Conservation (phyloP, 768 basidiomycete genomes). For the Rhizopogon roseolus region DNA sequence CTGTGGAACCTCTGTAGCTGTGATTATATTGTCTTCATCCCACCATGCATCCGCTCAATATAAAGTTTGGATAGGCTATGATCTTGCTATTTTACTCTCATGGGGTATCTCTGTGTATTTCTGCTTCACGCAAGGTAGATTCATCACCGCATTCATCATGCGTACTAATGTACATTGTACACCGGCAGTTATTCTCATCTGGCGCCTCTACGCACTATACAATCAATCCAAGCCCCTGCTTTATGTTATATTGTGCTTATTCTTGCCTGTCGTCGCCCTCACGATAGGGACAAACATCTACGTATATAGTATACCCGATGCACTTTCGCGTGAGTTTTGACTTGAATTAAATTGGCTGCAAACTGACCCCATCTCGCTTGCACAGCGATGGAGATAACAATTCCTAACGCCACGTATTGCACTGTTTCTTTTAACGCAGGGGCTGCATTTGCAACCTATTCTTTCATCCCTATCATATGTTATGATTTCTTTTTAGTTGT, state of each 20-base stretch:
- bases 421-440: neutral
- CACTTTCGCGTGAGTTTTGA: neutral
- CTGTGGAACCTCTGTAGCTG: neutral
- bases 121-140: neutral
- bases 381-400: neutral
- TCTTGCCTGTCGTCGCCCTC: neutral
- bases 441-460: neutral
- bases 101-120: neutral
- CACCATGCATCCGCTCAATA: no score
- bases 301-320: neutral
- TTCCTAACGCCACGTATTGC: neutral
- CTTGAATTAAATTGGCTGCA: neutral
- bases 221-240: neutral
- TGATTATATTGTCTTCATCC: neutral
- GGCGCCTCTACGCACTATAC: neutral
- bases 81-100: neutral
- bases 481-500: neutral
- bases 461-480: neutral
- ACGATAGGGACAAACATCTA: neutral
- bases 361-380: neutral
- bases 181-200: neutral
- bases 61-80: neutral
- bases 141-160: neutral
- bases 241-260: neutral
- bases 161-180: neutral